A percentile compares a stretch with the other conserved stretches of the same genome.
These are phyloP conservation scores for Camelina laxa DNA, from an alignment of 345 rosid genomes.

Conservation along the genomic window DNA sequence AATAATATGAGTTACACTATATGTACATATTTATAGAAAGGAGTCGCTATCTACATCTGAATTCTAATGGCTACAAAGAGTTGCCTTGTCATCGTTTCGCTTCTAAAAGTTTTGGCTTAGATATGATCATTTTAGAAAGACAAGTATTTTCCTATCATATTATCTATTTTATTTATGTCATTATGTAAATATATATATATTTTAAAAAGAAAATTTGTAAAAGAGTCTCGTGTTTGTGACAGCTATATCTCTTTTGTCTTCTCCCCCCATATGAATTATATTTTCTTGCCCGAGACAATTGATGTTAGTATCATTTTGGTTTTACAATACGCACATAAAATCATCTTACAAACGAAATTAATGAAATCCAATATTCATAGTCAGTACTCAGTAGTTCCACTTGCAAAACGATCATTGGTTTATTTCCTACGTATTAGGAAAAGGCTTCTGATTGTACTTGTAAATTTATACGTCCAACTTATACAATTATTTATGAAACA, in stretches of 20 bases:
- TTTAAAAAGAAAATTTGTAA: conserved; percentile 10
- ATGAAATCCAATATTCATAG: conserved; percentile 22
- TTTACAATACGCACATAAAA: conserved; percentile 24
- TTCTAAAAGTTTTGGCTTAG: conserved; percentile 34
- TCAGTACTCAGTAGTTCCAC: conserved; percentile 12
- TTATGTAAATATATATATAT: not conserved
- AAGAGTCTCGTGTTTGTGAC: conserved; percentile 47
- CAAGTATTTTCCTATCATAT: conserved; percentile 30
- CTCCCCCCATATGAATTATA: conserved; percentile 22
- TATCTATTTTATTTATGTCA: conserved; percentile 19
- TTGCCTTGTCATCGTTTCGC: conserved; percentile 38
- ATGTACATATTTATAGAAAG: not conserved
- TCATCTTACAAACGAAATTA: not conserved
- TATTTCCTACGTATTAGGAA: conserved; percentile 40
- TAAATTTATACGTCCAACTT: conserved; percentile 22
- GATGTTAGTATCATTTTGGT: conserved; percentile 22
- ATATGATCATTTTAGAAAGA: conserved; percentile 32
- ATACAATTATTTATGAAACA: conserved; percentile 4
- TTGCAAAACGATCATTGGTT: conserved; percentile 21
- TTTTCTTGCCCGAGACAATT: conserved; percentile 20
- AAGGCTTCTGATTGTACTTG: conserved; percentile 26
- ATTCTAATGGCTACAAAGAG: conserved; percentile 39
- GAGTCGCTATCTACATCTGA: conserved; percentile 32
- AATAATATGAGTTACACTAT: conserved; percentile 6
- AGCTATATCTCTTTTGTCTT: conserved; percentile 45